A percentile compares a stretch with the other conserved stretches of the same genome.
Conservation (phyloP, 257 asterid species). For the Striga asiatica region DNA sequence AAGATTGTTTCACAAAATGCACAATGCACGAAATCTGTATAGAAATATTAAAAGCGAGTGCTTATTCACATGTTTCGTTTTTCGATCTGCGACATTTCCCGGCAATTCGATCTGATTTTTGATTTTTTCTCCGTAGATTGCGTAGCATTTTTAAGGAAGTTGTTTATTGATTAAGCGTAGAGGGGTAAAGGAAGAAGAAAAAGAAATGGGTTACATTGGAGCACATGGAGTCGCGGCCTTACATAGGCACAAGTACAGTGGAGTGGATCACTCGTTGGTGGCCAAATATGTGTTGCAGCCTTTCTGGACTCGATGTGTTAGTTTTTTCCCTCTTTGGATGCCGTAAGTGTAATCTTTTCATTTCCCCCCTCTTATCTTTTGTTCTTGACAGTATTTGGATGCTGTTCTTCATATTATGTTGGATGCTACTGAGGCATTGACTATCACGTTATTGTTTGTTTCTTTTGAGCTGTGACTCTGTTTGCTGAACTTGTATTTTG, state of each 20-base stretch:
- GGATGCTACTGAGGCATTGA: too few relatives aligned
- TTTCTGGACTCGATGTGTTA: slow-evolving; percentile 82
- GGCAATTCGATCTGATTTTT: not conserved
- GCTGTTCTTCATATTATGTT: not conserved
- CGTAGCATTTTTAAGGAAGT: not conserved
- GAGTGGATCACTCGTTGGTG: slow-evolving; percentile 78
- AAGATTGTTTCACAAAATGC: too few relatives aligned
- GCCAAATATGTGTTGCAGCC: slow-evolving; percentile 90
- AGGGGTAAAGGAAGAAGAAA: not conserved
- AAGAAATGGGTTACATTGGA: slow-evolving; percentile 79
- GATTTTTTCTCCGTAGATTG: slow-evolving; percentile 7
- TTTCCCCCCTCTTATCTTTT: not conserved
- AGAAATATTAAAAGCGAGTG: not conserved
- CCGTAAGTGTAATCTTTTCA: slow-evolving; percentile 47
- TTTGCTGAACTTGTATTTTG: not conserved
- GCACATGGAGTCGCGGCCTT: slow-evolving; percentile 77
- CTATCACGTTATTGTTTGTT: not conserved
- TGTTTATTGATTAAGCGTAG: not conserved
- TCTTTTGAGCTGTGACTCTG: not conserved
- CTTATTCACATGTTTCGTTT: not conserved
- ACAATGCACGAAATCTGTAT: too few relatives aligned
- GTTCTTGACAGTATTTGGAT: not conserved
- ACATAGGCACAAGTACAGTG: slow-evolving; percentile 87
- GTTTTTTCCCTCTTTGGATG: slow-evolving; percentile 97
- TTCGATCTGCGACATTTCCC: slow-evolving; percentile 15